These are phyloP conservation scores for Tardiomyces blankii DNA, from an alignment of 1,139 yeast genomes.

Conservation along the genomic window DNA sequence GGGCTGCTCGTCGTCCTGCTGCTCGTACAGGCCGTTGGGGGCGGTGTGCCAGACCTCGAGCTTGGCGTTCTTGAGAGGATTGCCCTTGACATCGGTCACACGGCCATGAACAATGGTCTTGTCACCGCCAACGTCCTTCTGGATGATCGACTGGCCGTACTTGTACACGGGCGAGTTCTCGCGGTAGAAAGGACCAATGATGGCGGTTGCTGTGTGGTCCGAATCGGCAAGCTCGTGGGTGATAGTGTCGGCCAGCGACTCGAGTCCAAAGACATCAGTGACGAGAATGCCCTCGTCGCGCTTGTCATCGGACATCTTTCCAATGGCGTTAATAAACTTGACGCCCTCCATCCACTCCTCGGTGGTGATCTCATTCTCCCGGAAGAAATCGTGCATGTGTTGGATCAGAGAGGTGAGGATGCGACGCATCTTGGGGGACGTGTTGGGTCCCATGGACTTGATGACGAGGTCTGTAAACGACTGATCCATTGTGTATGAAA, in stretches of 20 bases:
- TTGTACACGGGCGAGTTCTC: slow-evolving; percentile 22
- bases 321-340: slow-evolving; percentile 25
- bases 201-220: slow-evolving; percentile 24
- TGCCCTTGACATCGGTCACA: slow-evolving; percentile 23
- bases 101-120: slow-evolving; percentile 20
- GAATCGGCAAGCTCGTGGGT: slow-evolving; percentile 19
- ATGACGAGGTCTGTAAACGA: slow-evolving; percentile 23
- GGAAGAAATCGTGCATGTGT: slow-evolving; percentile 29
- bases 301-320: slow-evolving; percentile 26
- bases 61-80: slow-evolving; percentile 23
- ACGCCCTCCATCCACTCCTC: slow-evolving; percentile 30
- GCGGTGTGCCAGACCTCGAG: slow-evolving; percentile 33
- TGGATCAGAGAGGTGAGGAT: slow-evolving; percentile 23
- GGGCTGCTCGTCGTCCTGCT: slow-evolving; percentile 29
- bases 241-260: slow-evolving; percentile 26
- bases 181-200: slow-evolving; percentile 26
- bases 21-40: slow-evolving; percentile 31
- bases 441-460: slow-evolving; percentile 24
- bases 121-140: slow-evolving; percentile 26
- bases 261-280: slow-evolving; percentile 27
- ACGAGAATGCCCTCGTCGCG: slow-evolving; percentile 28
- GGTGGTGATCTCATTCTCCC: slow-evolving; percentile 27
- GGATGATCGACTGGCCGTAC: slow-evolving; percentile 24
- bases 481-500: slow-evolving; percentile 21
- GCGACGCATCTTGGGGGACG: slow-evolving; percentile 21